Conservation (phyloP, 805 yeast genomes). For the Monosporozyma servazzii region DNA sequence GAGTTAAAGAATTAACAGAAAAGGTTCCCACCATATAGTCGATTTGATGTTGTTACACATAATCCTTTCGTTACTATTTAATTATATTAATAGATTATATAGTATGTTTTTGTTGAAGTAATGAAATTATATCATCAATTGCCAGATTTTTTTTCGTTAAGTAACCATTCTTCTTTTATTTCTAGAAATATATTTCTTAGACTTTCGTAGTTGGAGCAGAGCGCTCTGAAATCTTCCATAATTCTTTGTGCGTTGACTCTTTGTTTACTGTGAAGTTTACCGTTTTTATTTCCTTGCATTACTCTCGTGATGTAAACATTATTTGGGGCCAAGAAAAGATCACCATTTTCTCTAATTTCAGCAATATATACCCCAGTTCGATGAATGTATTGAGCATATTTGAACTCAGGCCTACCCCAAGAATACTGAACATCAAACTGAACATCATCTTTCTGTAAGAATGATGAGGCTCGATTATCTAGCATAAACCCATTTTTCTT, state of each 20-base stretch:
- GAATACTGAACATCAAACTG: slow-evolving; percentile 67
- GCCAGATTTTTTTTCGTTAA: neutral
- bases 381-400: slow-evolving; percentile 84
- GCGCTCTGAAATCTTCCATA: slow-evolving; percentile 57
- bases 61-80: neutral
- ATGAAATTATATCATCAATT: neutral
- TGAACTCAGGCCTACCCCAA: slow-evolving; percentile 83
- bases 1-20: slow-evolving; percentile 20
- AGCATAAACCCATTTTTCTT: slow-evolving; percentile 64
- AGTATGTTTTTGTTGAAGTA: neutral
- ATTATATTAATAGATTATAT: neutral
- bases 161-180: slow-evolving; percentile 42
- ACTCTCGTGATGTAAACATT: slow-evolving; percentile 72
- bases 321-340: slow-evolving; percentile 76
- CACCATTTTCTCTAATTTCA: slow-evolving; percentile 72
- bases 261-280: slow-evolving; percentile 27
- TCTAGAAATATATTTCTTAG: slow-evolving; percentile 47
- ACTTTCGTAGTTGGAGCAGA: slow-evolving; percentile 44
- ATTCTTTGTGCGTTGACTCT: slow-evolving; percentile 50
- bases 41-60: neutral
- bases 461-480: slow-evolving; percentile 69
- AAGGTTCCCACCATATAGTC: slow-evolving; percentile 8
- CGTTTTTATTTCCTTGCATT: slow-evolving; percentile 36
- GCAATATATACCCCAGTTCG: slow-evolving; percentile 83
- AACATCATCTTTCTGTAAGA: slow-evolving; percentile 40